These are phyloP conservation scores for Geranium brycei DNA, from an alignment of 345 rosid species.

Conservation along the genomic window DNA sequence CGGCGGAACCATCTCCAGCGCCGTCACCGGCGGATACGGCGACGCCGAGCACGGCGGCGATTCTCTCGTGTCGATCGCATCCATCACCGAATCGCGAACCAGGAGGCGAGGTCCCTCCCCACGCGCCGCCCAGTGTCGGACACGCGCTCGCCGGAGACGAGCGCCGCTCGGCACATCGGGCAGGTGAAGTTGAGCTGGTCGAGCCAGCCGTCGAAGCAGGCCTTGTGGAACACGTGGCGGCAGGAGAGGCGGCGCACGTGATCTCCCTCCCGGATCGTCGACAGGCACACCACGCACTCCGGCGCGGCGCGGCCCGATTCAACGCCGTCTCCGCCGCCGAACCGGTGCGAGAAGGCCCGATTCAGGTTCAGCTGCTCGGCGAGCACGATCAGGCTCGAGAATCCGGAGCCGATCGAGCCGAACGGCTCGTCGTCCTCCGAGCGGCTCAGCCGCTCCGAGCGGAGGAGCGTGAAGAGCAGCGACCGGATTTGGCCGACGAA, in stretches of 20 bases:
- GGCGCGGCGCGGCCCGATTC: slow-evolving; percentile 11
- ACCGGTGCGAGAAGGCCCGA: slow-evolving; percentile 28
- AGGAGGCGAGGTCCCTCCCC: too few relatives aligned
- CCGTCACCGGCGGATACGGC: too few relatives aligned
- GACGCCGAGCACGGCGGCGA: too few relatives aligned
- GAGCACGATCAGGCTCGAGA: slow-evolving; percentile 35
- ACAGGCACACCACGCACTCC: slow-evolving; percentile 56
- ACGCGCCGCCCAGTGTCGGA: too few relatives aligned
- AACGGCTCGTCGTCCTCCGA: slow-evolving; percentile 9
- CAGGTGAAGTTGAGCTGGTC: slow-evolving; percentile 52
- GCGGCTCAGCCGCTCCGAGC: slow-evolving; percentile 9
- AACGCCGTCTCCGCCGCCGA: slow-evolving; percentile 6
- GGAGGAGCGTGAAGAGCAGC: slow-evolving; percentile 22
- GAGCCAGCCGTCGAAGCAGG: slow-evolving; percentile 76
- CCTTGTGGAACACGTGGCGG: slow-evolving; percentile 69
- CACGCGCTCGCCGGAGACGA: slow-evolving; percentile 17
- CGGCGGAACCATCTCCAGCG: too few relatives aligned
- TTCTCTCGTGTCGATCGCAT: too few relatives aligned
- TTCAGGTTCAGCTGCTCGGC: slow-evolving; percentile 55
- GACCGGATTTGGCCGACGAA: slow-evolving; percentile 36
- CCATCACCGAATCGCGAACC: too few relatives aligned
- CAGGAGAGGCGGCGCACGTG: slow-evolving; percentile 64
- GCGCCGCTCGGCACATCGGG: slow-evolving; percentile 53
- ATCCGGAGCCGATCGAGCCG: slow-evolving; percentile 26
- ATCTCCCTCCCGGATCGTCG: slow-evolving; percentile 48